phyloP scores from a whole-genome alignment of 2,329 filamentous ascomycete genomes.

The Colletotrichum sp. region DNA sequence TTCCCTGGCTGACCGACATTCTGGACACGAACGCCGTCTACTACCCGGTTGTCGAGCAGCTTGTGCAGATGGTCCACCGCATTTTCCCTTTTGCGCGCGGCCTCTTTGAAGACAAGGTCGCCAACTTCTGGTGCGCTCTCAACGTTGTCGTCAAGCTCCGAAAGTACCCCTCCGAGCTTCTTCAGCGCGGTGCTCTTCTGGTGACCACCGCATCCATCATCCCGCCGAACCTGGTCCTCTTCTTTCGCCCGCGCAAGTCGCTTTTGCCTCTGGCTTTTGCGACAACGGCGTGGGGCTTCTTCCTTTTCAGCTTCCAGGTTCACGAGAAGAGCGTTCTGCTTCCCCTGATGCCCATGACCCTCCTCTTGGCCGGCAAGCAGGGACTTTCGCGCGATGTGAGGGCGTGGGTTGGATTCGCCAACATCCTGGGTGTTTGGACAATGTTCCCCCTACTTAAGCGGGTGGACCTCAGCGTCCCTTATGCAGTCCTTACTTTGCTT shows the following conservation, averaged over 20 bases:
- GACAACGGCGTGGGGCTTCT: slow-evolving; percentile 93
- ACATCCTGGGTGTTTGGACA: slow-evolving; percentile 88
- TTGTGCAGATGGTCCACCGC: slow-evolving; percentile 86
- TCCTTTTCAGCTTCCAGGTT: slow-evolving; percentile 96
- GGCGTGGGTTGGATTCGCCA: slow-evolving; percentile 96
- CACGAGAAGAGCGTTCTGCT: slow-evolving; percentile 97
- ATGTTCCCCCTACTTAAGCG: slow-evolving; percentile 90
- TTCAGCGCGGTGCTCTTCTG: slow-evolving; percentile 78
- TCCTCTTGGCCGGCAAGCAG: slow-evolving; percentile 79
- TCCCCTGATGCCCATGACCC: slow-evolving; percentile 90
- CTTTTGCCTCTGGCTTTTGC: slow-evolving; percentile 82
- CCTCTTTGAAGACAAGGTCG: slow-evolving; percentile 97
- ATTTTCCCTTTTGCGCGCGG: slow-evolving; percentile 96
- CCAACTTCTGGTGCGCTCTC: slow-evolving; percentile 95
- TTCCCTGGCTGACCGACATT: slow-evolving; percentile 60
- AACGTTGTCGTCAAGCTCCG: slow-evolving; percentile 90
- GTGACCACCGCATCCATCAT: slow-evolving; percentile 79
- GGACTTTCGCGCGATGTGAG: slow-evolving; percentile 79
- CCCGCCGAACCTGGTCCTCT: slow-evolving; percentile 79
- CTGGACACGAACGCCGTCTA: slow-evolving; percentile 71
- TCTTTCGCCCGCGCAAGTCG: slow-evolving; percentile 77
- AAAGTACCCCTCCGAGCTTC: slow-evolving; percentile 69
- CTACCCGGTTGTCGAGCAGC: slow-evolving; percentile 78
- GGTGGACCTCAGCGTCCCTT: slow-evolving; percentile 84
- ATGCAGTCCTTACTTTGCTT: slow-evolving; percentile 80